These are phyloP conservation scores for Platismatia glauca DNA, from an alignment of 495 filamentous ascomycete genomes.

Conservation along the genomic window DNA sequence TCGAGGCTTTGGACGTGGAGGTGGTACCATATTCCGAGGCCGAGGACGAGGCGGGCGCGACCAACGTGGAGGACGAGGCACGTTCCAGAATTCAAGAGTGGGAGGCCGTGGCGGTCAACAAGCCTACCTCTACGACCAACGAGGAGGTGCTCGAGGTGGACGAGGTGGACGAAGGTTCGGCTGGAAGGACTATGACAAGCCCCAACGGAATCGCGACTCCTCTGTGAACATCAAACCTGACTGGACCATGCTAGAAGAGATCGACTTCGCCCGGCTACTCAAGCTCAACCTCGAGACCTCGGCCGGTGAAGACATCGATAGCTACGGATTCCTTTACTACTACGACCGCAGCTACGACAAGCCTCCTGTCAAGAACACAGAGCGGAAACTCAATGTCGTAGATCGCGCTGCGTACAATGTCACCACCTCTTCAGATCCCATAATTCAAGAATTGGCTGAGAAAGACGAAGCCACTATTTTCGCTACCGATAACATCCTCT, in stretches of 20 bases:
- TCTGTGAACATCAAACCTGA: constrained; percentile 90
- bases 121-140: constrained; percentile 56
- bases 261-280: constrained; percentile 87
- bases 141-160: constrained; percentile 41
- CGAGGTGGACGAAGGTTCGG: constrained; percentile 75
- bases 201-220: constrained; percentile 87
- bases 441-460: constrained; percentile 93
- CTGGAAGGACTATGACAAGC: constrained; percentile 99
- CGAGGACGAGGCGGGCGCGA: constrained; percentile 62
- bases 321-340: constrained; percentile 94
- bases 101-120: constrained; percentile 53
- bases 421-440: constrained; percentile 86
- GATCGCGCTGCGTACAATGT: constrained; percentile 97
- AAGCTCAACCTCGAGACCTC: constrained; percentile 94
- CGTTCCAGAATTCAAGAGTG: constrained; percentile 55
- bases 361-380: constrained; percentile 74
- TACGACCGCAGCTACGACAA: constrained; percentile 95
- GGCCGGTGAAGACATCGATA: constrained; percentile 88
- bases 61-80: constrained; percentile 47
- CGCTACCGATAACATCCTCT: constrained; percentile 90
- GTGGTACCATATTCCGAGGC: constrained; percentile 78
- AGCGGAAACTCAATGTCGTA: constrained; percentile 75
- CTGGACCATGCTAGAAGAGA: constrained; percentile 94
- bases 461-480: constrained; percentile 97
- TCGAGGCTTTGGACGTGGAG: constrained; percentile 76